Evolutionary conservation across 192 early-diverging fungal species (phyloP), one percentile per base, ranked within the genome.

Genomic region (Funneliformis mosseae): DNA sequence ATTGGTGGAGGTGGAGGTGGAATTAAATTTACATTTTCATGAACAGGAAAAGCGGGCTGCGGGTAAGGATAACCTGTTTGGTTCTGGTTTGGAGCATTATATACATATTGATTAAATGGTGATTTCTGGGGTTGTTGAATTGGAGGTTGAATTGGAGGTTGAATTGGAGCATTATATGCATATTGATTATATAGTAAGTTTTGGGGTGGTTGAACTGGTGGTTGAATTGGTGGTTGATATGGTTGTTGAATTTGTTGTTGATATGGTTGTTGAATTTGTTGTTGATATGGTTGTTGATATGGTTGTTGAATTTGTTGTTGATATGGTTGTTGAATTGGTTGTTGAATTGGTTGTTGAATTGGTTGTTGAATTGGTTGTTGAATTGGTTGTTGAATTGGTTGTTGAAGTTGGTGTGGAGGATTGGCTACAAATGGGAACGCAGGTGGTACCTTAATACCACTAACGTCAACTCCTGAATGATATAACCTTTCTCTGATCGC

Each of bases 401-500:
- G n/a, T n/a, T n/a, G n/a, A n/a, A n/a, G n/a, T n/a, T n/a, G n/a
- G n/a, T n/a, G n/a, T n/a, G n/a, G n/a, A n/a, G n/a, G n/a, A n/a
- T n/a, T n/a, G n/a, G n/a, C 27, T 27, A 55, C 11, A 67, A 92
- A 95, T 25, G 93, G 93, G 77, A 92, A 91, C 39, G 71, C 74
- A 1, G 93, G 92, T 7, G 93, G 92, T 7, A 82, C 81, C 10
- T 84, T 85, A 42, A 82, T 69, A 77, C 84, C 72, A 80, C 79
- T 81, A 46, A 81, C 80, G 71, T 84, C 88, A 25, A 75, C 85
- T 73, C 83, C 90, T 82, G 86, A 88, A 64, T 90, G 82, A 71
- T 87, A 88, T 75, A 97, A 38, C 79, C 94, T 88, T 83, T 98
- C 93, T 70, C 92, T 91, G 50, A 96, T 88, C 18, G 94, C 85